Conservation (phyloP, 1,139 yeast genomes). For the Tardiomyces depauwii region DNA sequence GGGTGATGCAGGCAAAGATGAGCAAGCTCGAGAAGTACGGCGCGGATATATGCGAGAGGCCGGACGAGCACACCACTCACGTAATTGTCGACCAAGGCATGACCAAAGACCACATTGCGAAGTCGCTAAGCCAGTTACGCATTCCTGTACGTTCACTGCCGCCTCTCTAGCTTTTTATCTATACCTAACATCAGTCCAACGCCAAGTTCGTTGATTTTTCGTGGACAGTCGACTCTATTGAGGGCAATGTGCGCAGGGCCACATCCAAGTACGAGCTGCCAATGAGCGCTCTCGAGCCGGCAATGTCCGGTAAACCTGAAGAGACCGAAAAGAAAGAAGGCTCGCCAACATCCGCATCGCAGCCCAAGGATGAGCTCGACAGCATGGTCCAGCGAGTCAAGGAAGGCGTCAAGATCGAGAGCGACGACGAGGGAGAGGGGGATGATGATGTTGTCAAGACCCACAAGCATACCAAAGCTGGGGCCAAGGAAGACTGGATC, state of each 20-base stretch:
- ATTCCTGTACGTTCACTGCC: too few species aligned
- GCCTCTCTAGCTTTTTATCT: too few species aligned
- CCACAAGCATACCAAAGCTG: slow-evolving; percentile 1
- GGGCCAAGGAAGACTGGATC: slow-evolving; percentile 3
- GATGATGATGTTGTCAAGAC: slow-evolving; percentile 1
- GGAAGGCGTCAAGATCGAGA: neutral
- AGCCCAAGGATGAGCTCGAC: neutral
- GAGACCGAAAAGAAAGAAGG: neutral
- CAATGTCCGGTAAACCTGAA: too few species aligned
- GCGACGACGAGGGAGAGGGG: neutral
- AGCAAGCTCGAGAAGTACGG: neutral
- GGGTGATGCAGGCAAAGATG: neutral
- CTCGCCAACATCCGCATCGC: neutral
- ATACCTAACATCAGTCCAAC: neutral
- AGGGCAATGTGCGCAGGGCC: neutral
- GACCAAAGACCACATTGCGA: too few species aligned
- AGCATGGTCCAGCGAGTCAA: neutral
- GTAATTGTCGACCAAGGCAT: neutral
- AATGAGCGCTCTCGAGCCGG: too few species aligned
- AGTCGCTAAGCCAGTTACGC: too few species aligned
- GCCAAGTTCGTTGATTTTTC: neutral
- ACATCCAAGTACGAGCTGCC: too few species aligned
- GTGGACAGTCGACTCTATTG: neutral
- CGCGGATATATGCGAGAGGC: neutral
- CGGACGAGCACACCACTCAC: neutral